Base-by-base conservation (phyloP, 1,284 basidiomycete genomes). In the Testicularia cyperi region DNA sequence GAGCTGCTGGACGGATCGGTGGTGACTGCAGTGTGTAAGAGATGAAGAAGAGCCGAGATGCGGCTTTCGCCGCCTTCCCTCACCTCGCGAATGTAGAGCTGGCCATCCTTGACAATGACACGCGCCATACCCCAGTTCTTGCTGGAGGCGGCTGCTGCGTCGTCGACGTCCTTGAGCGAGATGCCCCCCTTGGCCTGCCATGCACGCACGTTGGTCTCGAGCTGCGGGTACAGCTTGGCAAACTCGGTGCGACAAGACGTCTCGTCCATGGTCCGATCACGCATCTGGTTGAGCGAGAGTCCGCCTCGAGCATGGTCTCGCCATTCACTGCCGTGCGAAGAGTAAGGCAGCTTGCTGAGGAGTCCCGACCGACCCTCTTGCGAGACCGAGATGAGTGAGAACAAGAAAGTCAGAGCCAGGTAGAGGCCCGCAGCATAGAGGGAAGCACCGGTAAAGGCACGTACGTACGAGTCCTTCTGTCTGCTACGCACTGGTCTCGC, bases 141-240 rank as follows among this genome's bases (percentile, higher is more conserved):
- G 6, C 7, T 40, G 15, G 38, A 35, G 1, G 36, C 32, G 1
- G 30, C 33, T n/a, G 48, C 44, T 3, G 57, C 63, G 18, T 53
- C 34, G 16, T 68, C 57, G 12, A 68, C 32, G 15, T 62, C 43
- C 10, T 21, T 4, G 16, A 44, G 45, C 10, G 24, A n/a, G 41
- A 68, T 54, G 8, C 60, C 55, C 14, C 60, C 66, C 31, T 65
- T 55, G 2, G 34, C 34, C 19, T 34, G 23, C 65, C 65, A 70
- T 18, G 43, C 53, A 8, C 29, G 32, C 2, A 45, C 27, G 18
- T 64, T 52, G 13, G 37, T 39, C 4, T 66, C 44, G 10, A 70
- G 31, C 36, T 70, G 68, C 1, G 61, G 61, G 25, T 63, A 70
- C 16, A 70, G 34, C 12, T 53, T 48, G 6, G 65, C 58, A 27